Conservation (phyloP, 2,329 filamentous ascomycete species). For the Camptophora hylomeconis region DNA sequence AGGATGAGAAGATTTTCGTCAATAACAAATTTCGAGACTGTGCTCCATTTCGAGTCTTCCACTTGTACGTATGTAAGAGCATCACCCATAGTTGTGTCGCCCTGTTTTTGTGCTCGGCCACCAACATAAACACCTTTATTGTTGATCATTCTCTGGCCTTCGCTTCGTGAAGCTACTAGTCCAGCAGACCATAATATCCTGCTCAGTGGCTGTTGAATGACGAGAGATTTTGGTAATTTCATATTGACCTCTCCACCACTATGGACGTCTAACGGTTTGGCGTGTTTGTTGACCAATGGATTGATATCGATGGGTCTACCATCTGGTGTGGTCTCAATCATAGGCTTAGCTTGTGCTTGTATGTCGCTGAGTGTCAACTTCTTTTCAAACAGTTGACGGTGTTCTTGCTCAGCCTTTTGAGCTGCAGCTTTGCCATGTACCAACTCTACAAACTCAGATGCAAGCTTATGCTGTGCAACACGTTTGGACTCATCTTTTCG, state of each 20-base stretch:
- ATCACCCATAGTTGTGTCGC: conserved; percentile 25
- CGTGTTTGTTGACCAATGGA: conserved; percentile 23
- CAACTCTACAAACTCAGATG: conserved; percentile 67
- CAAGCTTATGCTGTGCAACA: conserved; percentile 69
- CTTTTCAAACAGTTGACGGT: conserved; percentile 34
- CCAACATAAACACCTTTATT: conserved; percentile 40
- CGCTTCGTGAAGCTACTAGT: conserved; percentile 36
- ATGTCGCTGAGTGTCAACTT: conserved; percentile 18
- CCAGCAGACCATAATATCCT: conserved; percentile 39
- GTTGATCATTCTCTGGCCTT: conserved; percentile 37
- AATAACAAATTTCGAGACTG: conserved; percentile 36
- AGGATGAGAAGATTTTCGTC: conserved; percentile 41
- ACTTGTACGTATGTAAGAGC: conserved; percentile 35
- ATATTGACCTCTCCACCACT: conserved; percentile 27
- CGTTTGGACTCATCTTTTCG: conserved; percentile 54
- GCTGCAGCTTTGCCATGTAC: conserved; percentile 61
- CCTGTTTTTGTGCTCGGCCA: conserved; percentile 25
- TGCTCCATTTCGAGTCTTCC: conserved; percentile 25
- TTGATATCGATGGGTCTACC: conserved; percentile 9
- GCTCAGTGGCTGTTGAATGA: conserved; percentile 34
- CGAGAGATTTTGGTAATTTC: conserved; percentile 36
- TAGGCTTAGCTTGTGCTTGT: conserved; percentile 1
- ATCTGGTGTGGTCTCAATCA: neutral
- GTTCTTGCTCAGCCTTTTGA: conserved; percentile 44
- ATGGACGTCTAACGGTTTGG: conserved; percentile 26